Evolutionary conservation across 1,139 yeast species (phyloP), one percentile per base, ranked within the genome.

Genomic region (Yamadazyma atmosphaerica): DNA sequence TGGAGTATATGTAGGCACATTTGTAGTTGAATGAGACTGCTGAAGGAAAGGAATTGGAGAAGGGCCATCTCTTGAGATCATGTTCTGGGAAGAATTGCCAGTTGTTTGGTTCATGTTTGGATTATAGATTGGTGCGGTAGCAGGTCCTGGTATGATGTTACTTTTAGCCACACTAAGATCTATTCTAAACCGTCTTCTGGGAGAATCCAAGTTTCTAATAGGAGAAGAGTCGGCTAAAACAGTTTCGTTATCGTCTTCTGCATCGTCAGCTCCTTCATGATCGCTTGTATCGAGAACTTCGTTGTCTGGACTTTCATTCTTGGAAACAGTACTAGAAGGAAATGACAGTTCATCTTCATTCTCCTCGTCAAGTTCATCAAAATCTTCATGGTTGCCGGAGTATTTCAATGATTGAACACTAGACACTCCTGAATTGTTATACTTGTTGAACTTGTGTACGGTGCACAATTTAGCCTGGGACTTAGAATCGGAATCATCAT

Each of bases 171-270:
- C 32, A 3, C 45, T 33, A 6, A 49, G 40, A 42, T 61, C 65
- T 32, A 61, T 51, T 26, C 45, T 50, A 16, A 59, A 44, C 2
- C 44, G 42, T 24, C 35, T 39, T 15, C 38, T 38, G 30, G 52
- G 58, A 33, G 52, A 54, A 15, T 42, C 49, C 17, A 37, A 16
- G n/a, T 29, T 27, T 41, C 59, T 61, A 11, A 45, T 52, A 1
- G 73, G 74, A 3, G 74, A 68, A 1, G 73, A 67, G 38, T 60
- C 63, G 1, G 72, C 74, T n/a, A 65, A 33, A 1, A 65, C 70
- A 1, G 74, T 68, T 35, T 62, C 74, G 45, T 67, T 67, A 33
- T 68, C 74, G 43, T 67, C 73, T n/a, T 51, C 48, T 3, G 27
- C 36, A 15, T 15, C 35, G 16, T 15, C 11, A 25, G 9, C 32